These are phyloP conservation scores for Penicillium parvum DNA, from an alignment of 495 filamentous ascomycete genomes.

Conservation along the genomic window DNA sequence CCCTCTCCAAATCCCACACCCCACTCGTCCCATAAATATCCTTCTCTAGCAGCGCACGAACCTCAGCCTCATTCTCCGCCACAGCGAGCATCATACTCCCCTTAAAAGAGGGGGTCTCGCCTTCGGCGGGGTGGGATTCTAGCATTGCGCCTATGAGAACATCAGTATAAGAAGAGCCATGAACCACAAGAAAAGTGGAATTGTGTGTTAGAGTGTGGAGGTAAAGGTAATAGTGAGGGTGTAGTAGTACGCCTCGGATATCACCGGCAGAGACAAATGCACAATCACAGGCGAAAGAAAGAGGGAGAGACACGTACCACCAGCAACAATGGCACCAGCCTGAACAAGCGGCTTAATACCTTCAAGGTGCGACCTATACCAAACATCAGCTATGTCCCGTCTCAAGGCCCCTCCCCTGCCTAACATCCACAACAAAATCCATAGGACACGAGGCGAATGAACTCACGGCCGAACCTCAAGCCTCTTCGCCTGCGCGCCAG, in stretches of 20 bases:
- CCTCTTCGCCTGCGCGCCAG: constrained; percentile 59
- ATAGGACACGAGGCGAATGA: neutral
- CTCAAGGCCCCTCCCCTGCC: too few relatives aligned
- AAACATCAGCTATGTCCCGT: neutral
- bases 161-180: constrained; percentile 4
- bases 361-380: constrained; percentile 30
- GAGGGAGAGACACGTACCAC: constrained; percentile 29
- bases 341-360: constrained; percentile 32
- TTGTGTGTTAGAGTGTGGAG: too few relatives aligned
- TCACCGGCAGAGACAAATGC: too few relatives aligned
- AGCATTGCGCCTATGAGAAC: constrained; percentile 59
- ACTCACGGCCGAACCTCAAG: constrained; percentile 69
- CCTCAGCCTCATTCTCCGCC: constrained; percentile 64
- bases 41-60: constrained; percentile 57
- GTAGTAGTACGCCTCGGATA: too few relatives aligned
- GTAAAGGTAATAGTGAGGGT: neutral
- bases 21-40: constrained; percentile 67
- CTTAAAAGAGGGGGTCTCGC: constrained; percentile 59
- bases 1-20: constrained; percentile 83
- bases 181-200: too few relatives aligned
- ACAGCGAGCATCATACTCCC: constrained; percentile 63
- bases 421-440: too few relatives aligned
- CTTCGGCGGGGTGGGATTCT: constrained; percentile 58
- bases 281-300: neutral
- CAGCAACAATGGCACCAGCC: constrained; percentile 31